Evolutionary conservation across 768 basidiomycete genomes (phyloP), one percentile per base, ranked within the genome.

Genomic region (Suillus alpinus): DNA sequence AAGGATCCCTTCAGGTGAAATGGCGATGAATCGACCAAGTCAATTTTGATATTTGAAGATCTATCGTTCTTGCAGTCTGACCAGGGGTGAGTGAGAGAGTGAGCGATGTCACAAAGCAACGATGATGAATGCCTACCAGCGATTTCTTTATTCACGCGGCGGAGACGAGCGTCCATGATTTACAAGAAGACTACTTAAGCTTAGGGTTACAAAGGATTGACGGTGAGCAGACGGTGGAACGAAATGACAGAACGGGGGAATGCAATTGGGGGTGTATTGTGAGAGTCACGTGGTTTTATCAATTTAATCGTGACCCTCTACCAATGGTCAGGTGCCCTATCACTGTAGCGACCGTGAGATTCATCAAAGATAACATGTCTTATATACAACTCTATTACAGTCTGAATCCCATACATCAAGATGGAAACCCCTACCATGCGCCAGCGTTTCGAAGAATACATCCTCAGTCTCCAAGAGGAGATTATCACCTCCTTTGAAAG

Each of bases 1-100:
- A 98, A 98, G 0, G 91, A 86, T 0, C 95, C 95, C 66, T 88
- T 89, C 43, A 98, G 84, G 71, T 98, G 95, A 70, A 94, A 96
- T 0, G 92, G 92, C 5, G 88, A 92, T 66, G 92, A 86, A 73
- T 94, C 92, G 70, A 96, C 77, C 74, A 94, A 87, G 50, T 94
- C 91, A 69, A 98, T 91, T 65, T 75, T 81, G 76, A 98, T 93
- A 60, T 85, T 86, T 31, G 94, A 94, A 18, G 88, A 84, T 81
- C 89, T 94, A 80, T 98, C 95, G 73, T 91, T 95, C 81, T 95
- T 93, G 83, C 93, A 95, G 76, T 96, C 94, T 95, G 69, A 40
- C 40, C 50, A 53, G 34, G n/a, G 39, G 20, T 39, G 14, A 41
- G 31, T 63, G 60, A 56, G 61, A 29, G 18, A 55, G 43, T 37